Evolutionary conservation across 108 stramenopile genomes (phyloP).

Genomic region (Schizochytrium sp.): DNA sequence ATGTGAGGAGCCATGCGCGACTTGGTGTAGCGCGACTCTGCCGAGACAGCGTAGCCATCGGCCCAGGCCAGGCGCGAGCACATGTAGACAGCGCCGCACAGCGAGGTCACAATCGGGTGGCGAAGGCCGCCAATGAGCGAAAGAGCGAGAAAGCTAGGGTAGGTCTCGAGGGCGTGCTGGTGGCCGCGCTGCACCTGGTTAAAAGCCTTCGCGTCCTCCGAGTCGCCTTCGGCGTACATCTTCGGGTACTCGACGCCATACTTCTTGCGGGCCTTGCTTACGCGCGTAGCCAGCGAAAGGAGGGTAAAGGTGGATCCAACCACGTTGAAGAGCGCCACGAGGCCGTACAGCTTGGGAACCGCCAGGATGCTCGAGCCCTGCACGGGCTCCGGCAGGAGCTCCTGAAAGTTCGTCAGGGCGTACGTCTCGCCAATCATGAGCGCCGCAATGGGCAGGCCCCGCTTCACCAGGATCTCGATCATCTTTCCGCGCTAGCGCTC

Average conservation of each 20-base stretch:
- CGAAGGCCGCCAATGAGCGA: conserved; percentile 66
- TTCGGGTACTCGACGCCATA: conserved; percentile 54
- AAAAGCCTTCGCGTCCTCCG: conserved; percentile 72
- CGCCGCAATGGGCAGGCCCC: not conserved
- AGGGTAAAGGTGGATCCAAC: not conserved
- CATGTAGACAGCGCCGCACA: conserved; percentile 24
- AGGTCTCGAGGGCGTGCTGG: conserved; percentile 57
- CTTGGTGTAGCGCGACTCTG: conserved; percentile 12
- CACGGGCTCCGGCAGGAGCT: not conserved
- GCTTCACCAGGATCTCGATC: not conserved
- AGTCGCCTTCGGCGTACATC: conserved; percentile 60
- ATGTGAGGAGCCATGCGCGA: not conserved
- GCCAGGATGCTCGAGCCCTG: not conserved
- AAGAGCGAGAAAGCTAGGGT: conserved; percentile 39
- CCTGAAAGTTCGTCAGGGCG: not conserved
- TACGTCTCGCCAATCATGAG: conserved; percentile 11
- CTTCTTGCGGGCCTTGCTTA: conserved; percentile 18
- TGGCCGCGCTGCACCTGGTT: conserved; percentile 80
- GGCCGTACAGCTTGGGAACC: conserved; percentile 4
- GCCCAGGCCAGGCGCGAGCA: conserved; percentile 26
- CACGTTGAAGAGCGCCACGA: conserved; percentile 18
- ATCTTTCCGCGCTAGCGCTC: too few relatives aligned
- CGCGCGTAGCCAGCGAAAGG: not conserved
- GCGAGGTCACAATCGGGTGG: conserved; percentile 51
- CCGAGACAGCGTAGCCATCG: conserved; percentile 11